phyloP scores from a whole-genome alignment of 2,329 filamentous ascomycete species.

The Trichoderma pleuroti region DNA sequence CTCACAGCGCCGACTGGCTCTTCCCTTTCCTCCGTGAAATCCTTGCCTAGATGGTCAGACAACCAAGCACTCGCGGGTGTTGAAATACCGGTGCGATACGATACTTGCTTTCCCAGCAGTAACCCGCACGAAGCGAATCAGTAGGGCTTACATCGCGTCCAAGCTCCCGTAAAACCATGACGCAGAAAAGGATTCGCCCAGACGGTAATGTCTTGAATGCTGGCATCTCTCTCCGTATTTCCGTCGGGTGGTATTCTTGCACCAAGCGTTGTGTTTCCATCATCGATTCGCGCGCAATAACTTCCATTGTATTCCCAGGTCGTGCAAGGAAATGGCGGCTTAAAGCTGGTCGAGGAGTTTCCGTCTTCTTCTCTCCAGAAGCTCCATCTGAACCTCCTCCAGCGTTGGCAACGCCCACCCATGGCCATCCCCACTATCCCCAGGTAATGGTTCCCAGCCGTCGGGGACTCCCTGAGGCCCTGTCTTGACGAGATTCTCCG shows the following conservation, averaged over 20 bases:
- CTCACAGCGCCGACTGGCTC: not conserved
- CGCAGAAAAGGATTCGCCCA: not conserved
- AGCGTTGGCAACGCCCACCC: conserved; percentile 80
- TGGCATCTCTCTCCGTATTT: not conserved
- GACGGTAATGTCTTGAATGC: not conserved
- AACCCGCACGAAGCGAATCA: not conserved
- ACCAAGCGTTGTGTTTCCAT: not conserved
- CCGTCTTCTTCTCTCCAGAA: conserved; percentile 79
- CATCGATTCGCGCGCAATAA: not conserved
- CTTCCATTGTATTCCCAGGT: not conserved
- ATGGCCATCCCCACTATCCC: conserved; percentile 78
- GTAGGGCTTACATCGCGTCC: not conserved
- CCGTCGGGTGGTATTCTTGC: not conserved
- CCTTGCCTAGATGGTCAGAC: not conserved
- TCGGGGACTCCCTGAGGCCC: conserved; percentile 56
- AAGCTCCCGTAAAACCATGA: not conserved
- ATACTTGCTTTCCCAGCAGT: not conserved
- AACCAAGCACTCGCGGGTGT: not conserved
- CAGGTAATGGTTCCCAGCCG: conserved; percentile 82
- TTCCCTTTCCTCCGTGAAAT: not conserved
- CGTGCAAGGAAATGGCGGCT: not conserved
- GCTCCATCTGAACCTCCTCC: conserved; percentile 90
- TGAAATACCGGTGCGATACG: not conserved
- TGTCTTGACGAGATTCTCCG: conserved; percentile 61
- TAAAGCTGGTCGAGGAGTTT: conserved; percentile 79